phyloP scores from a whole-genome alignment of 2,329 filamentous ascomycete species.

The Claviceps quebecensis region DNA sequence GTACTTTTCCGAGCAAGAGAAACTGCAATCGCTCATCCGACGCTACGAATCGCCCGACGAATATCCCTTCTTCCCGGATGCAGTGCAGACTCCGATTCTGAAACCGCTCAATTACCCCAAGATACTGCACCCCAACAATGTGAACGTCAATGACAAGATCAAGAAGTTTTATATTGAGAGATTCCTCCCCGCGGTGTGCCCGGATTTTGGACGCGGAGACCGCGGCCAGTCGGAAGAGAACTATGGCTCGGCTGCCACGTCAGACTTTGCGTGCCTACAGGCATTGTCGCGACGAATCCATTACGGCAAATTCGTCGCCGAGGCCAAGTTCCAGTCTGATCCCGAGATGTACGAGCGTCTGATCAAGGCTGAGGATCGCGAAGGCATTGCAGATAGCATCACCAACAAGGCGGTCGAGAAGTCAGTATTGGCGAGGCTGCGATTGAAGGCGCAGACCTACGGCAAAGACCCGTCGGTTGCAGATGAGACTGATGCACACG shows the following conservation, averaged over 20 bases:
- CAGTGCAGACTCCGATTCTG: slow-evolving; percentile 68
- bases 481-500: slow-evolving; percentile 36
- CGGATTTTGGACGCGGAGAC: slow-evolving; percentile 62
- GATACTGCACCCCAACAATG: slow-evolving; percentile 75
- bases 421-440: slow-evolving; percentile 75
- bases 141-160: slow-evolving; percentile 81
- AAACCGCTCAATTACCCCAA: slow-evolving; percentile 74
- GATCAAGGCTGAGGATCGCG: slow-evolving; percentile 67
- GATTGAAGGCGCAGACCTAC: slow-evolving; percentile 84
- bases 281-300: slow-evolving; percentile 83
- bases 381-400: slow-evolving; percentile 78
- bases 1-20: slow-evolving; percentile 82
- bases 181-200: slow-evolving; percentile 73
- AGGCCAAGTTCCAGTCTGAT: slow-evolving; percentile 83
- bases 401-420: slow-evolving; percentile 81
- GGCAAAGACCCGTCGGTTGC: slow-evolving; percentile 69
- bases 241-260: slow-evolving; percentile 84
- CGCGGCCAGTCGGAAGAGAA: slow-evolving; percentile 81
- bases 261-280: slow-evolving; percentile 82
- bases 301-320: slow-evolving; percentile 96
- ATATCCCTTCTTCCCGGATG: slow-evolving; percentile 87
- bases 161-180: slow-evolving; percentile 71
- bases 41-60: slow-evolving; percentile 95
- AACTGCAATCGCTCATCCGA: slow-evolving; percentile 79
- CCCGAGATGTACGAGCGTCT: slow-evolving; percentile 65